phyloP scores from a whole-genome alignment of 2,329 filamentous ascomycete species.

The Claviceps capensis region DNA sequence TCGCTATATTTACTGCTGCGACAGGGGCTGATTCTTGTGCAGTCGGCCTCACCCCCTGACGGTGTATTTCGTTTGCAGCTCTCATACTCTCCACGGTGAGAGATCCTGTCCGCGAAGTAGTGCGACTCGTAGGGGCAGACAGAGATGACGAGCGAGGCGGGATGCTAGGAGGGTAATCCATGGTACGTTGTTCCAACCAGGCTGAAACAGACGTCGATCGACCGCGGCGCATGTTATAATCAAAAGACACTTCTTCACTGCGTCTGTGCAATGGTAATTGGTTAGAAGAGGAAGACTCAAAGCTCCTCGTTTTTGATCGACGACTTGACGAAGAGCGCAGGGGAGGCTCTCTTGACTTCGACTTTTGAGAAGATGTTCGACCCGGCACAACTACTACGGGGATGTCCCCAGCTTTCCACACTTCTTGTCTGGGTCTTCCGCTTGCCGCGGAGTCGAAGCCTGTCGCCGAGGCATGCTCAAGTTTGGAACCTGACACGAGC shows the following conservation, averaged over 20 bases:
- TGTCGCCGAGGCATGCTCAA: constrained; percentile 27
- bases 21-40: not conserved
- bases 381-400: constrained; percentile 50
- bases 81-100: constrained; percentile 39
- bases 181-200: constrained; percentile 38
- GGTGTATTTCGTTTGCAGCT: constrained; percentile 33
- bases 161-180: constrained; percentile 45
- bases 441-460: constrained; percentile 38
- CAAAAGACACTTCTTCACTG: constrained; percentile 29
- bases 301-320: constrained; percentile 38
- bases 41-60: not conserved
- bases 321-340: constrained; percentile 48
- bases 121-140: constrained; percentile 48
- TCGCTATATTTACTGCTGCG: not conserved
- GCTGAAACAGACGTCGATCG: constrained; percentile 35
- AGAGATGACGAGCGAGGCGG: constrained; percentile 45
- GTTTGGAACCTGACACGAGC: constrained; percentile 7
- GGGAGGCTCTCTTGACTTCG: constrained; percentile 40
- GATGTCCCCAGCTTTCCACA: constrained; percentile 45
- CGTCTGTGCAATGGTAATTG: constrained; percentile 30
- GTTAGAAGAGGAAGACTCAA: constrained; percentile 33
- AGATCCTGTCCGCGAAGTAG: constrained; percentile 27
- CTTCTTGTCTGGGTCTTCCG: constrained; percentile 40
- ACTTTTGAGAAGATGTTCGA: constrained; percentile 38
- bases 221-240: constrained; percentile 26